A percentile compares a stretch with the other conserved stretches of the same genome.
Conservation (phyloP, 192 early-diverging fungal species). For the Linnemannia hyalina region DNA sequence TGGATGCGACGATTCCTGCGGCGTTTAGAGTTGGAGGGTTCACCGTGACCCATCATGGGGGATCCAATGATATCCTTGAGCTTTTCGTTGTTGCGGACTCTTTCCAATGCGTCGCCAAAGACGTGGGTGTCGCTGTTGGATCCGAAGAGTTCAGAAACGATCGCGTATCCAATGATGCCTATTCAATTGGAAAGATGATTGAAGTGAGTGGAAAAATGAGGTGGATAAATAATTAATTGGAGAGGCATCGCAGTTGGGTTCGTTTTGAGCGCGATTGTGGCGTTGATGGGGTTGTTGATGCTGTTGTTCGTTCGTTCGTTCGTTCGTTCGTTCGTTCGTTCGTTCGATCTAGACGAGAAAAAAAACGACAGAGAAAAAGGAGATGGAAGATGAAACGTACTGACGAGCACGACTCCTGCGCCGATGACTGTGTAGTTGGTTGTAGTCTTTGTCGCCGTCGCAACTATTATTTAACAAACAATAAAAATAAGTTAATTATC, state of each 20-base stretch:
- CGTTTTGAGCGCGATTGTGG: background rate
- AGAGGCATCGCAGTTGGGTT: background rate
- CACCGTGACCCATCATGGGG: conserved; percentile 52
- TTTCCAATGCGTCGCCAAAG: conserved; percentile 67
- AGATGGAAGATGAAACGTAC: conserved; percentile 13
- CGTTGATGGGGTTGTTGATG: background rate
- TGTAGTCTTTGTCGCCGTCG: conserved; percentile 63
- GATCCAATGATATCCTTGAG: conserved; percentile 46
- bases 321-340: background rate
- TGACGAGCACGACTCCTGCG: conserved; percentile 58
- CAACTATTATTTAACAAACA: conserved; percentile 50
- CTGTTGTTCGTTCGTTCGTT: background rate
- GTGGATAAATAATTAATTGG: conserved; percentile 2
- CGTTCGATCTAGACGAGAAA: background rate
- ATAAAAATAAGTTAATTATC: background rate
- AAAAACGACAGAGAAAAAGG: background rate
- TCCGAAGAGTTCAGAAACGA: conserved; percentile 62
- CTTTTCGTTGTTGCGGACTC: conserved; percentile 57
- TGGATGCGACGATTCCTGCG: conserved; percentile 42
- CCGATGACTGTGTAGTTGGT: conserved; percentile 63
- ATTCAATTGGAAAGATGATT: background rate
- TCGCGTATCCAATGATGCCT: conserved; percentile 59
- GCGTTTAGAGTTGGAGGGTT: conserved; percentile 44
- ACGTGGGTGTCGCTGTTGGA: conserved; percentile 64
- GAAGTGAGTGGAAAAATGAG: background rate